phyloP scores from a whole-genome alignment of 768 basidiomycete genomes.

The Collybia sordida region DNA sequence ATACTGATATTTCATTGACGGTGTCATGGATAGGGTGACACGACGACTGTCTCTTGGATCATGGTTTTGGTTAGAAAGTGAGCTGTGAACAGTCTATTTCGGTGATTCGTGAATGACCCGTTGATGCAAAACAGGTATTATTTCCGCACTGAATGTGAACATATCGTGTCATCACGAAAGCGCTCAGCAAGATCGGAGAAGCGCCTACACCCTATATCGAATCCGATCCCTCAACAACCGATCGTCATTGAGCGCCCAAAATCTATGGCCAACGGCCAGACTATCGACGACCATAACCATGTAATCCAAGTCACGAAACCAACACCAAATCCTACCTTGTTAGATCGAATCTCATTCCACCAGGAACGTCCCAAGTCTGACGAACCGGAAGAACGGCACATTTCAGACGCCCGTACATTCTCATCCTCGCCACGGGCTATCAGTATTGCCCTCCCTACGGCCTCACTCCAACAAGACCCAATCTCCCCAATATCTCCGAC shows the following conservation, averaged over 20 bases:
- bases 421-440: not conserved
- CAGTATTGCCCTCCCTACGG: not conserved
- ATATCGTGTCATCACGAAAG: slow-evolving; percentile 24
- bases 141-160: slow-evolving; percentile 42
- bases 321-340: slow-evolving; percentile 11
- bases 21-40: slow-evolving; percentile 33
- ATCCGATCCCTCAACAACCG: slow-evolving; percentile 32
- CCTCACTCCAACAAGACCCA: not conserved
- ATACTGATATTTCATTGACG: not conserved
- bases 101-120: not conserved
- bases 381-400: not conserved
- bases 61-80: slow-evolving; percentile 67
- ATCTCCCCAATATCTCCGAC: slow-evolving; percentile 11
- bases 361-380: slow-evolving; percentile 1
- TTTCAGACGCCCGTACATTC: not conserved
- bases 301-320: slow-evolving; percentile 19
- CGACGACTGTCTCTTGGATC: slow-evolving; percentile 58
- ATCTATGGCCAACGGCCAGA: too few relatives aligned
- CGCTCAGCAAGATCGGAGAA: slow-evolving; percentile 7
- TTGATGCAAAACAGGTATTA: slow-evolving; percentile 31
- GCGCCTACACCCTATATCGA: slow-evolving; percentile 25
- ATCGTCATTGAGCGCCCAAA: not conserved
- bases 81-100: slow-evolving; percentile 4
- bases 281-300: slow-evolving; percentile 8
- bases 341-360: not conserved